phyloP scores from a whole-genome alignment of 164 flowering plant species.

The Hamamelis virginiana region DNA sequence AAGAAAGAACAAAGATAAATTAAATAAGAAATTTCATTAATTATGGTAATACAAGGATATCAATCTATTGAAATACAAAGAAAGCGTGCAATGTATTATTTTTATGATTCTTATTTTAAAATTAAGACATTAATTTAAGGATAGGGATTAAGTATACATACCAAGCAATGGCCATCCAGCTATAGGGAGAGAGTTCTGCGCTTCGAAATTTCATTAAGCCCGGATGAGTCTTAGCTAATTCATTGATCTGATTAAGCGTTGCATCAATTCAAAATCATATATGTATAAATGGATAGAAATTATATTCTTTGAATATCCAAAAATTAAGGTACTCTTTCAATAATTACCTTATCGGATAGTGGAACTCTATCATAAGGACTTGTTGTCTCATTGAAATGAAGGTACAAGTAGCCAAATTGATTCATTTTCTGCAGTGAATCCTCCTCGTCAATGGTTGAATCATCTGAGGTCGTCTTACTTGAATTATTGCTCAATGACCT shows the following conservation, averaged over 20 bases:
- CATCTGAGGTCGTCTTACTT: neutral
- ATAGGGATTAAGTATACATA: constrained; percentile 5
- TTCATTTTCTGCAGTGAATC: neutral
- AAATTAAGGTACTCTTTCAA: too few species aligned
- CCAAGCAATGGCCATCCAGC: constrained; percentile 26
- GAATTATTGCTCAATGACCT: too few species aligned
- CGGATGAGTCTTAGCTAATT: constrained; percentile 9
- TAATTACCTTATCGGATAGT: constrained; percentile 10
- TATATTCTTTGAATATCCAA: too few species aligned
- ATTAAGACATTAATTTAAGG: too few species aligned
- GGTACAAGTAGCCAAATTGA: constrained; percentile 8
- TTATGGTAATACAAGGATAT: too few species aligned
- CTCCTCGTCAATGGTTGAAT: neutral
- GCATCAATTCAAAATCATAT: neutral
- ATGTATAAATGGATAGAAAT: too few species aligned
- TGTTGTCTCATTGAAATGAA: constrained; percentile 11
- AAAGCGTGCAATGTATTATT: too few species aligned
- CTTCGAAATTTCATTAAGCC: constrained; percentile 4
- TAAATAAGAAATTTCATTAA: too few species aligned
- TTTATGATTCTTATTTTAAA: too few species aligned
- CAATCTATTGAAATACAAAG: too few species aligned
- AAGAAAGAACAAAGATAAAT: too few species aligned
- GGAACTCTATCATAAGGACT: constrained; percentile 18
- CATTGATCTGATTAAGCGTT: constrained; percentile 7
- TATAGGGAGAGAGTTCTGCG: constrained; percentile 14